These are phyloP conservation scores for Alternaria sp. DNA, from an alignment of 2,329 filamentous ascomycete genomes.

Conservation along the genomic window DNA sequence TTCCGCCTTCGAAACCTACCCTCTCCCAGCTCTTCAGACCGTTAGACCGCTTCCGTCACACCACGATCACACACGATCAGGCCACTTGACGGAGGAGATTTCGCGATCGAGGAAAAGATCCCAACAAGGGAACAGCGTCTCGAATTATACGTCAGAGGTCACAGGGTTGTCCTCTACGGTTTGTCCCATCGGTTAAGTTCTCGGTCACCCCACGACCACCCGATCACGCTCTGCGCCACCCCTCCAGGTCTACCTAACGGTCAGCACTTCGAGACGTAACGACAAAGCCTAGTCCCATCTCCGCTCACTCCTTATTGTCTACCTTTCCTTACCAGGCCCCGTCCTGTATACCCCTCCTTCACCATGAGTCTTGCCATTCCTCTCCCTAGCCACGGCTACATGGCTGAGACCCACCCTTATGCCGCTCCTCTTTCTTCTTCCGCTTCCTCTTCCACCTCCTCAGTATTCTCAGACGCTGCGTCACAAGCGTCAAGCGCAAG, in stretches of 20 bases:
- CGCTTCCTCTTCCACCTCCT: slow-evolving; percentile 76
- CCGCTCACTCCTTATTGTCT: slow-evolving; percentile 44
- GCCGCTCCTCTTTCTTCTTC: slow-evolving; percentile 75
- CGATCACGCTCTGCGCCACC: slow-evolving; percentile 41
- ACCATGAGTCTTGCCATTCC: slow-evolving; percentile 50
- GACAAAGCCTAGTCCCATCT: slow-evolving; percentile 36
- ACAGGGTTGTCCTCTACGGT: slow-evolving; percentile 46
- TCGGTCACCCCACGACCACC: slow-evolving; percentile 51
- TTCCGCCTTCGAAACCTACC: slow-evolving; percentile 20
- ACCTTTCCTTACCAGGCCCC: slow-evolving; percentile 25
- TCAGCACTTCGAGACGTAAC: slow-evolving; percentile 47
- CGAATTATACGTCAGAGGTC: slow-evolving; percentile 44
- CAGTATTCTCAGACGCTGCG: slow-evolving; percentile 73
- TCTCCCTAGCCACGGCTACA: slow-evolving; percentile 42
- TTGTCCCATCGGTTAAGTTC: slow-evolving; percentile 49
- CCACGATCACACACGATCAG: slow-evolving; percentile 18
- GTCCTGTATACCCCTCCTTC: slow-evolving; percentile 30
- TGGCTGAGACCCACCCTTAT: slow-evolving; percentile 62
- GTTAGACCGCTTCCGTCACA: slow-evolving; percentile 17
- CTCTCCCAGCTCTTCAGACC: slow-evolving; percentile 19
- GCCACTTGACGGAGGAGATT: slow-evolving; percentile 20
- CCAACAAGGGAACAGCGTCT: slow-evolving; percentile 28
- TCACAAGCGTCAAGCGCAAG: slow-evolving; percentile 74
- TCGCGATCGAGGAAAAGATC: slow-evolving; percentile 28
- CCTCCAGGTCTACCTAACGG: slow-evolving; percentile 45